Evolutionary conservation across 306 rosid species (phyloP), one percentile per base, ranked within the genome.

Genomic region (Ceratonia siliqua): DNA sequence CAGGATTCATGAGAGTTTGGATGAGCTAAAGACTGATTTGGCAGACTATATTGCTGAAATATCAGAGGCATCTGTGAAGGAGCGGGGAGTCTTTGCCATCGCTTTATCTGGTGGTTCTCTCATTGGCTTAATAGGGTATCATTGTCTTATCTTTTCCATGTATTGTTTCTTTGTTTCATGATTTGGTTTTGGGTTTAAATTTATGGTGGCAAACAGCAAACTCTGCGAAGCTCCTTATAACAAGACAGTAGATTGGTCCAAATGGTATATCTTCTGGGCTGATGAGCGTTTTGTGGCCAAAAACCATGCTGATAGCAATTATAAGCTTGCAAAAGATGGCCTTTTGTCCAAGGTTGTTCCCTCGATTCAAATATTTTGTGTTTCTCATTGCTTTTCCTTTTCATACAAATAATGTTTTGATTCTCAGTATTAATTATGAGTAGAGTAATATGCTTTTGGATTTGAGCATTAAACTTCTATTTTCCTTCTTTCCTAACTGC

Each of bases 81-180:
- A 90, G 78, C 78, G 93, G 15, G 99, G 98, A 24, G 83, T 81
- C 22, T 95, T 95, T 85, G 68, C 99, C 30, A 59, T 95, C 36
- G 99, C 93, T 75, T 80, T 95, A 80, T 92, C 99, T 72, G 96
- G 96, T 85, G 98, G 98, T 84, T 92, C 99, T 83, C 97, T 92
- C 76, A 86, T 95, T 86, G 82, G 83, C 81, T 89, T 95, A 82
- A 77, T 95, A 87, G 90, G 99, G 99, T 95, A 92, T 85, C 53
- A 59, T 65, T 78, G 75, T 68, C 80, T 49, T 80, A 84, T 78
- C 85, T 73, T 82, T 81, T 46, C 49, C 55, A 76, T 77, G 35
- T 79, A 30, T 73, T 56, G 33, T 81, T 84, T 83, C 28, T 81
- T 45, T 66, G 49, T 66, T 75, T 80, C 70, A 49, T 73, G 67